Base-by-base conservation (phyloP, 169 alveolate genomes). In the Cryptosporidium ryanae region DNA sequence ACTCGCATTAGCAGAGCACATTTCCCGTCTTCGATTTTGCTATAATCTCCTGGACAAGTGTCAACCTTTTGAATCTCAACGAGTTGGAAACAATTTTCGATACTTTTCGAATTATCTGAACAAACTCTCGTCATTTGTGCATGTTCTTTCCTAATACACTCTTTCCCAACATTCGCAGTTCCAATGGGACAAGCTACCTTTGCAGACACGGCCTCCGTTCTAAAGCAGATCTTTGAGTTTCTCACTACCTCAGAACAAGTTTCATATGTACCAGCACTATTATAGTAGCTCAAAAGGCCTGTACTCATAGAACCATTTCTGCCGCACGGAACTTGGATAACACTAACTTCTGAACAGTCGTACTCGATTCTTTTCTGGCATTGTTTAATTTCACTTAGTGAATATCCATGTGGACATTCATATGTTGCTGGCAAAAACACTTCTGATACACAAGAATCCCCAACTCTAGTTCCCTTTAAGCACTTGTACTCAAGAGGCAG, bases 201-300 rank as follows among this genome's bases (percentile, higher is more conserved):
- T 76, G 84, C 71, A 13, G 68, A 71, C 57, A 76, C 57, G 18
- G 84, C 84, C 23, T 76, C 84, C 3, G 76, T 76, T 76, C 84
- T 76, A 10, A 63, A n/a, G 31, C 84, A 76, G 34, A 71, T 76
- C 57, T 76, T 76, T 31, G 64, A 64, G 44, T 32, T 76, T 55
- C 84, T 31, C 7, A 76, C 50, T 10, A 44, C 44, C 43, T 76
- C 71, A 6, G 84, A 76, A 23, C 84, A 76, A 25, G 52, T 18
- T 23, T 64, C 68, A 34, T 34, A 34, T 23, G 49, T 23, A 29
- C 63, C 61, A 27, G 2, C 31, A 18, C 27, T 34, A 0, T 54
- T 54, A 21, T 15, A 31, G 12, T 31, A 38, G 12, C 63, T 52
- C 15, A 76, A n/a, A 38, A n/a, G n/a, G 0, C 43, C 57, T 12